Evolutionary conservation across 495 filamentous ascomycete genomes (phyloP).

Genomic region (Cenococcum geophilum): DNA sequence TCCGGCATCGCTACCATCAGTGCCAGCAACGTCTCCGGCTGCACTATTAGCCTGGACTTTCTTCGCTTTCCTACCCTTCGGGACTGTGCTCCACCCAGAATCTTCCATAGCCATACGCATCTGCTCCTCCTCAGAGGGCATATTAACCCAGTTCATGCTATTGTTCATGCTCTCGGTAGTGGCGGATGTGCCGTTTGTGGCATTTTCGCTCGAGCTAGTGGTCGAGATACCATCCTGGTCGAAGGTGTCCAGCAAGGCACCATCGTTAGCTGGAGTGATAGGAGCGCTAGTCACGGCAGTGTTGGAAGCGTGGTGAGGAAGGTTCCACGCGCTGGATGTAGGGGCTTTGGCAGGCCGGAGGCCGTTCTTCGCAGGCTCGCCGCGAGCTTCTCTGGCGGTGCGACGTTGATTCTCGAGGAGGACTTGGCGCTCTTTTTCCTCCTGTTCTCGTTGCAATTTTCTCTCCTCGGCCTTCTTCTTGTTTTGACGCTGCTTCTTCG

Average conservation of each 20-base stretch:
- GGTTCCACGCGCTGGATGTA: slow-evolving; percentile 57
- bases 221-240: slow-evolving; percentile 46
- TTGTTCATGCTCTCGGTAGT: slow-evolving; percentile 27
- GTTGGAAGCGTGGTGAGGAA: slow-evolving; percentile 32
- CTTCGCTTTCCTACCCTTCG: slow-evolving; percentile 53
- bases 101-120: slow-evolving; percentile 59
- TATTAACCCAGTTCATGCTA: slow-evolving; percentile 45
- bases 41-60: slow-evolving; percentile 48
- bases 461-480: slow-evolving; percentile 70
- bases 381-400: slow-evolving; percentile 70
- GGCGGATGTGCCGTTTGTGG: slow-evolving; percentile 28
- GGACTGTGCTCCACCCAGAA: slow-evolving; percentile 70
- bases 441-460: slow-evolving; percentile 62
- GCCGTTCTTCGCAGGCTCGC: slow-evolving; percentile 66
- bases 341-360: slow-evolving; percentile 53
- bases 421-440: slow-evolving; percentile 64
- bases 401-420: slow-evolving; percentile 74
- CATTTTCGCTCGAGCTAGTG: slow-evolving; percentile 32
- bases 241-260: slow-evolving; percentile 70
- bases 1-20: slow-evolving; percentile 21
- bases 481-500: slow-evolving; percentile 90
- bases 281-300: slow-evolving; percentile 18
- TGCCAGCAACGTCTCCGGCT: slow-evolving; percentile 31
- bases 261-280: slow-evolving; percentile 25
- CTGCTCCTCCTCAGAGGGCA: slow-evolving; percentile 83